phyloP scores from a whole-genome alignment of 768 basidiomycete species.

The Daedaleopsis nitida region DNA sequence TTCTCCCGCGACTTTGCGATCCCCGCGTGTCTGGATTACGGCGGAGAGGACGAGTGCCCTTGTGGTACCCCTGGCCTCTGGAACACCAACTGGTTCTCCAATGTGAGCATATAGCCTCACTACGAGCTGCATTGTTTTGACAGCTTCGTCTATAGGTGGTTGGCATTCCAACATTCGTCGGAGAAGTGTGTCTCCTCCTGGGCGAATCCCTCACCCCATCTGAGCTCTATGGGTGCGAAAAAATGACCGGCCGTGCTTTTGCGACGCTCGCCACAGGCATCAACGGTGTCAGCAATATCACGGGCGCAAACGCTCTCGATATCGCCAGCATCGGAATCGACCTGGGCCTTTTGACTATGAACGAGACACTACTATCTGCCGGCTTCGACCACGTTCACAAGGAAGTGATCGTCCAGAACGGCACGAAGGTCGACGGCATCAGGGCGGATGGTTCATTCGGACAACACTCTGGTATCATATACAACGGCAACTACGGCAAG shows the following conservation, averaged over 20 bases:
- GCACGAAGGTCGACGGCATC: constrained; percentile 58
- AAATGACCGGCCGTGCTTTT: constrained; percentile 55
- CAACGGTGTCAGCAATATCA: constrained; percentile 43
- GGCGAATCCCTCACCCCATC: constrained; percentile 45
- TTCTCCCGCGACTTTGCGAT: constrained; percentile 60
- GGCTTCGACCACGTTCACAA: constrained; percentile 53
- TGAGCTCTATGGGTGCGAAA: constrained; percentile 47
- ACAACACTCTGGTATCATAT: constrained; percentile 61
- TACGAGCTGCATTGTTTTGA: background rate
- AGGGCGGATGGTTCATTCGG: constrained; percentile 39
- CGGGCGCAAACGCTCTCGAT: constrained; percentile 64
- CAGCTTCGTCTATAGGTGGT: constrained; percentile 47
- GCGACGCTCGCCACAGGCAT: constrained; percentile 45
- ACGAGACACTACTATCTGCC: constrained; percentile 47
- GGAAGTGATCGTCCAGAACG: constrained; percentile 52
- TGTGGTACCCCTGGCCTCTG: constrained; percentile 54
- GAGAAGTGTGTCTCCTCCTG: constrained; percentile 57
- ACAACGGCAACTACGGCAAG: constrained; percentile 69
- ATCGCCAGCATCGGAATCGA: constrained; percentile 67
- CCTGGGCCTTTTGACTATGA: constrained; percentile 39
- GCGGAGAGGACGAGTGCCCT: constrained; percentile 55
- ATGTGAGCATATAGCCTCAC: constrained; percentile 36
- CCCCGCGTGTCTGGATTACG: constrained; percentile 52
- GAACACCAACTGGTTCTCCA: constrained; percentile 68
- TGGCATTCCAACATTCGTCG: constrained; percentile 55